Evolutionary conservation across 345 rosid species (phyloP).

Genomic region (Lumnitzera littorea): DNA sequence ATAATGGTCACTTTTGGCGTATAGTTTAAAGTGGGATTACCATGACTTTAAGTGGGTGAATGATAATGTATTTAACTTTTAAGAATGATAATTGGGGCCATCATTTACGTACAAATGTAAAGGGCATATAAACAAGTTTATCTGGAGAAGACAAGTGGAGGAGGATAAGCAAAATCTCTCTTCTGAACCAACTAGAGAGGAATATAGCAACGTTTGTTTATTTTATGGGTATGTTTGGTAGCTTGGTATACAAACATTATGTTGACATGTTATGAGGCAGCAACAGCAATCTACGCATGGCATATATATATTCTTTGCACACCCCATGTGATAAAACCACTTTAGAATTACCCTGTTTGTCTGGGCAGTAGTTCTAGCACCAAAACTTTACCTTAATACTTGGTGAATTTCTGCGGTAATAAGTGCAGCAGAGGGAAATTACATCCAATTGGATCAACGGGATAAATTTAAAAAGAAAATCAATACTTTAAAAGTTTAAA

Average conservation of each 20-base stretch:
- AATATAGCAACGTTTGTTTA: background rate
- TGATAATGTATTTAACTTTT: background rate
- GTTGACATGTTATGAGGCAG: slow-evolving; percentile 30
- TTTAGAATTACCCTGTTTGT: slow-evolving; percentile 8
- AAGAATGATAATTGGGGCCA: too few species aligned
- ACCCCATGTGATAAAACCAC: slow-evolving; percentile 30
- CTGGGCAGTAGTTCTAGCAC: slow-evolving; percentile 8
- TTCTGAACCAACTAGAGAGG: background rate
- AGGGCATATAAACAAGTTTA: slow-evolving; percentile 17
- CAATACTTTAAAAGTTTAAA: too few species aligned
- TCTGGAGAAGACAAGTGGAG: slow-evolving; percentile 20
- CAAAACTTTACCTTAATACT: slow-evolving; percentile 13
- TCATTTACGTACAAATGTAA: background rate
- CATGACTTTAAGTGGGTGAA: background rate
- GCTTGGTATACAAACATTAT: slow-evolving; percentile 5
- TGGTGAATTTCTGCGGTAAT: slow-evolving; percentile 21
- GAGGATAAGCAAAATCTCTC: slow-evolving; percentile 5
- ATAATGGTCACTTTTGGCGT: slow-evolving; percentile 7
- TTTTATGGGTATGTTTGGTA: background rate
- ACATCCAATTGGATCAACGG: too few species aligned
- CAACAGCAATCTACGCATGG: slow-evolving; percentile 8
- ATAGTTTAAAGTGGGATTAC: slow-evolving; percentile 14
- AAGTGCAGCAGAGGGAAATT: background rate
- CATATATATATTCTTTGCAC: slow-evolving; percentile 4
- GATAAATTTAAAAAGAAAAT: too few species aligned